Conservation (phyloP, 371 early-diverging fungal genomes). For the Mortierella sp. region DNA sequence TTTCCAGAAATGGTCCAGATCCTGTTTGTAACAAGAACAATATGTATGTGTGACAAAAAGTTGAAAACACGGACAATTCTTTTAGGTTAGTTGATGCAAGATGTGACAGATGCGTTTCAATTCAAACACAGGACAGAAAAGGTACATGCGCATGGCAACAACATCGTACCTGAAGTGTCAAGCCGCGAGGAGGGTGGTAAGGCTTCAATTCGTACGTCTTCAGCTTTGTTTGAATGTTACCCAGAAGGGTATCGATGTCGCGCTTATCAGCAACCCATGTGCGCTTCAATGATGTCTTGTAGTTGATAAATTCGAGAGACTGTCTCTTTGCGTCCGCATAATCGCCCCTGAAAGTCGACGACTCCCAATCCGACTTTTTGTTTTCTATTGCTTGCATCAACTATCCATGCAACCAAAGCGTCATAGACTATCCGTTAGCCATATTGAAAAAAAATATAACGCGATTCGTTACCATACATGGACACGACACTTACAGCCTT, state of each 20-base stretch:
- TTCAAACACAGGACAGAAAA: background rate
- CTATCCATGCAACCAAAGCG: constrained; percentile 15
- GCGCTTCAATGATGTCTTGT: constrained; percentile 88
- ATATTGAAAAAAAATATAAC: background rate
- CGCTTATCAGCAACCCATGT: constrained; percentile 93
- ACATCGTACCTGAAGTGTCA: constrained; percentile 65
- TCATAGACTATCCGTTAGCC: background rate
- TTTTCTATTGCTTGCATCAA: constrained; percentile 77
- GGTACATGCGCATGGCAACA: background rate
- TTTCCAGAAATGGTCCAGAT: constrained; percentile 86
- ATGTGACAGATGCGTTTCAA: background rate
- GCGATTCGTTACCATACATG: background rate
- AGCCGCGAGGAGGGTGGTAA: constrained; percentile 86
- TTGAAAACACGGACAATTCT: background rate
- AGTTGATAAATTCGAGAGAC: constrained; percentile 80
- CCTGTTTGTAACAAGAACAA: constrained; percentile 50
- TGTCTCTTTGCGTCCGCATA: constrained; percentile 86
- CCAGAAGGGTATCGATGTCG: constrained; percentile 88
- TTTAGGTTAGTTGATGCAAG: background rate
- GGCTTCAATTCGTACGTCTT: constrained; percentile 92
- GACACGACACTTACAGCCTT: constrained; percentile 34
- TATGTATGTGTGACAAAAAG: background rate
- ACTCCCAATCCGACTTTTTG: constrained; percentile 77
- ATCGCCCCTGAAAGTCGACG: constrained; percentile 71
- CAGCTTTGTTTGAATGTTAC: constrained; percentile 96